phyloP scores from a whole-genome alignment of 2,329 filamentous ascomycete species.

The Trichoderma semiorbis region DNA sequence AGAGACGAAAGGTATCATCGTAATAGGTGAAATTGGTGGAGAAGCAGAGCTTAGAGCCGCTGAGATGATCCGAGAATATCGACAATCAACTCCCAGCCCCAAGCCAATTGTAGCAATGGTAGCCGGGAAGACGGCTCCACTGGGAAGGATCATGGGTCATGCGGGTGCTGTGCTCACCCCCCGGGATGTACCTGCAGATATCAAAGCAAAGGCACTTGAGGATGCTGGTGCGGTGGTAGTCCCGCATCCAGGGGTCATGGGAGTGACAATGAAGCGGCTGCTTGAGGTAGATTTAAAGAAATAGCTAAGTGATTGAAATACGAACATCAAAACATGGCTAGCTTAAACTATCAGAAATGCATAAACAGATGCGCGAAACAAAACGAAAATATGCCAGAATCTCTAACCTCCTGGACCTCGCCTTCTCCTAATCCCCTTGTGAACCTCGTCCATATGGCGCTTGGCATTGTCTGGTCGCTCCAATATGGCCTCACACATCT shows the following conservation, averaged over 20 bases:
- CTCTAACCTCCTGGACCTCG: constrained; percentile 7
- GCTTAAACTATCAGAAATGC: neutral
- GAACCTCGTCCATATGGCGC: constrained; percentile 10
- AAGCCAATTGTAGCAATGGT: constrained; percentile 65
- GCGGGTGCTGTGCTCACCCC: constrained; percentile 57
- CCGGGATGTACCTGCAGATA: constrained; percentile 31
- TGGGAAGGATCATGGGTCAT: constrained; percentile 66
- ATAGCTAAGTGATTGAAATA: neutral
- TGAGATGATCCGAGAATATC: constrained; percentile 66
- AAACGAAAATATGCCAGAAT: neutral
- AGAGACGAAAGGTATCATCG: constrained; percentile 67
- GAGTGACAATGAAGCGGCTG: constrained; percentile 33
- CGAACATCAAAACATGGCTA: neutral
- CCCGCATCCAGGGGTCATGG: constrained; percentile 39
- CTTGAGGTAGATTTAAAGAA: constrained; percentile 20
- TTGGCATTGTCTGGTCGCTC: constrained; percentile 2
- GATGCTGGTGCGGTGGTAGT: constrained; percentile 37
- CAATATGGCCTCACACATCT: neutral
- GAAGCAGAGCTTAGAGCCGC: constrained; percentile 68
- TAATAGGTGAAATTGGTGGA: constrained; percentile 71
- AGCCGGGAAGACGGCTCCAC: constrained; percentile 59
- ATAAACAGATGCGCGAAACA: neutral
- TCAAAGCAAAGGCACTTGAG: constrained; percentile 34
- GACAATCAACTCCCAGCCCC: constrained; percentile 50
- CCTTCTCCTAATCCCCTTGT: neutral